phyloP scores from a whole-genome alignment of 2,329 filamentous ascomycete species.

The Stagonosporopsis rhizophila region DNA sequence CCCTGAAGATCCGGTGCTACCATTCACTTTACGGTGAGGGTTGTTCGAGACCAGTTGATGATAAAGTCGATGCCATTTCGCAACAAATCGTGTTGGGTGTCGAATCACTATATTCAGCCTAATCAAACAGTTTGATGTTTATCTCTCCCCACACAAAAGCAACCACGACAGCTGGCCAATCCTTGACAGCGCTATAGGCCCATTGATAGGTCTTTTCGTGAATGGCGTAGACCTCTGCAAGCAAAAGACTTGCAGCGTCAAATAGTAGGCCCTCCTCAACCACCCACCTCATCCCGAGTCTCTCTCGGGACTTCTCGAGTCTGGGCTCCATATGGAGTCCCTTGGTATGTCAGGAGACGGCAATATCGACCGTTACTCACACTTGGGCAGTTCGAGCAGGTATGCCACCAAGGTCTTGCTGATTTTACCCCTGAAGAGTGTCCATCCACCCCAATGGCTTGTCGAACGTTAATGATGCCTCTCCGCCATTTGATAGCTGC shows the following conservation, averaged over 20 bases:
- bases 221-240: not conserved
- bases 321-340: not conserved
- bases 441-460: not conserved
- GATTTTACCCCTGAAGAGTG: not conserved
- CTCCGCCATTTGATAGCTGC: not conserved
- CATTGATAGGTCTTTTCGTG: not conserved
- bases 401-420: not conserved
- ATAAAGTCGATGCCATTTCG: not conserved
- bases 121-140: not conserved
- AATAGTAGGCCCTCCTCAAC: not conserved
- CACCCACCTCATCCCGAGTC: not conserved
- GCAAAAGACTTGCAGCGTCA: not conserved
- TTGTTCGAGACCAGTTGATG: not conserved
- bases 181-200: not conserved
- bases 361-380: not conserved
- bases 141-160: not conserved
- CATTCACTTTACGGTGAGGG: slow-evolving; percentile 7
- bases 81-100: not conserved
- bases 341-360: not conserved
- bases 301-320: not conserved
- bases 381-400: not conserved
- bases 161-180: not conserved
- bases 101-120: not conserved
- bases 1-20: slow-evolving; percentile 9
- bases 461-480: not conserved